Evolutionary conservation across 768 basidiomycete genomes (phyloP), one percentile per base, ranked within the genome.

Genomic region (Boletus edulis): DNA sequence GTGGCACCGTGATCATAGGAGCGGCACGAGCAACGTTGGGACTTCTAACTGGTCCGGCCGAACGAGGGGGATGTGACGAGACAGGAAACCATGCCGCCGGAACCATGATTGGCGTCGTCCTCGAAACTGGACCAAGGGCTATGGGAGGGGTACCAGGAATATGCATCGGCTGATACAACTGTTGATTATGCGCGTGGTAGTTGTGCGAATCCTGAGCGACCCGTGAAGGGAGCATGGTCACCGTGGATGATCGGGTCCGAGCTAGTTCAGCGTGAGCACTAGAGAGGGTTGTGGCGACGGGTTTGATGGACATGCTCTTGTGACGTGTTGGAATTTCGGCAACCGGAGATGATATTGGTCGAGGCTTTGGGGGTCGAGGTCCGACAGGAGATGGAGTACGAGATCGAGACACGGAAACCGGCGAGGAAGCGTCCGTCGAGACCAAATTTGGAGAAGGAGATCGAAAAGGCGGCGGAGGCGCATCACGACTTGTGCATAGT

Each of bases 351-450:
- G 69, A 67, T 46, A 67, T 55, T 1, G 67, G 72, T 18, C 69
- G 67, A 39, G 57, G 54, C 57, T 55, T 72, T 49, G 51, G 69
- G 14, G 76, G 68, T 5, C 83, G 76, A 8, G 82, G 81, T 15
- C 81, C 82, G 20, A 73, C 70, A n/a, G 81, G 81, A 20, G 80
- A 80, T 6, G 76, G 69, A 3, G 79, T 74, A 41, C 77, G 73
- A 46, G 76, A 72, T 43, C 76, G 74, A 56, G 74, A 73, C 34
- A 65, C 32, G 1, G 66, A 60, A 43, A 49, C 51, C 42, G 60
- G 48, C 22, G 65, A 64, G n/a, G 60, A 49, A 44, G 54, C 22
- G 7, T 59, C 47, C 22, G 50, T 50, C 34, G 51, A 58, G 24
- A 5, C 24, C 24, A 24, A 24, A 24, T 6, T 6, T 8, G 72